Conservation (phyloP, 169 alveolate genomes). For the Eimeria falciformis region DNA sequence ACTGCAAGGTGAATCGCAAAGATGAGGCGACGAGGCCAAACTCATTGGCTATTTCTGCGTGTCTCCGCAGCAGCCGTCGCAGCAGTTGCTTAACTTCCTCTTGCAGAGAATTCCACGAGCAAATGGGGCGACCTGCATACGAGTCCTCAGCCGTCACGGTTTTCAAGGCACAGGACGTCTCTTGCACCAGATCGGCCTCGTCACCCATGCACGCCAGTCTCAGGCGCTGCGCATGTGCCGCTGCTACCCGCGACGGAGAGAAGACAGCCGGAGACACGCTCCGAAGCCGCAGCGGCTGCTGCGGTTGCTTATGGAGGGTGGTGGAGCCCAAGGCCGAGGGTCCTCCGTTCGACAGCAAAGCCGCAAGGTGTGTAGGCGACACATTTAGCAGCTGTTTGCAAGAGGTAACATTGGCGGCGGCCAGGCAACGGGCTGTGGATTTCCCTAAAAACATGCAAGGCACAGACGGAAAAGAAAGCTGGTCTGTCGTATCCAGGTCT, state of each 20-base stretch:
- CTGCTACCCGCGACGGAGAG: background rate
- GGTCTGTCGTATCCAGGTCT: too few relatives aligned
- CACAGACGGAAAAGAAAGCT: too few relatives aligned
- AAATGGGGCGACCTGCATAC: slow-evolving; percentile 32
- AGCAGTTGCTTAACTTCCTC: background rate
- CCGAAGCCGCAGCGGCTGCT: background rate
- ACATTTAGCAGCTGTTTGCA: background rate
- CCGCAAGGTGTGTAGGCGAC: background rate
- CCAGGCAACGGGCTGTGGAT: background rate
- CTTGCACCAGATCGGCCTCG: slow-evolving; percentile 21
- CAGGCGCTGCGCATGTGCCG: background rate
- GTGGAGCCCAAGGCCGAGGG: background rate
- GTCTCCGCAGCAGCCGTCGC: slow-evolving; percentile 30
- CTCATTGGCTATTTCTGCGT: background rate
- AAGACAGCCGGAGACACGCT: background rate
- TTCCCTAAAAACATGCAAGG: background rate
- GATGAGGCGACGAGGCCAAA: background rate
- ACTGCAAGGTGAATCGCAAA: background rate
- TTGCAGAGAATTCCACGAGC: background rate
- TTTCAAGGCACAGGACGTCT: slow-evolving; percentile 30
- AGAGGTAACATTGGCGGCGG: background rate
- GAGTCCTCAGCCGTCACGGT: slow-evolving; percentile 48
- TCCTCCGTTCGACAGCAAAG: background rate
- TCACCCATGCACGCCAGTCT: slow-evolving; percentile 14
- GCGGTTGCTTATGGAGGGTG: background rate